These are phyloP conservation scores for Cystofilobasidium macerans DNA, from an alignment of 768 basidiomycete species.

Conservation along the genomic window DNA sequence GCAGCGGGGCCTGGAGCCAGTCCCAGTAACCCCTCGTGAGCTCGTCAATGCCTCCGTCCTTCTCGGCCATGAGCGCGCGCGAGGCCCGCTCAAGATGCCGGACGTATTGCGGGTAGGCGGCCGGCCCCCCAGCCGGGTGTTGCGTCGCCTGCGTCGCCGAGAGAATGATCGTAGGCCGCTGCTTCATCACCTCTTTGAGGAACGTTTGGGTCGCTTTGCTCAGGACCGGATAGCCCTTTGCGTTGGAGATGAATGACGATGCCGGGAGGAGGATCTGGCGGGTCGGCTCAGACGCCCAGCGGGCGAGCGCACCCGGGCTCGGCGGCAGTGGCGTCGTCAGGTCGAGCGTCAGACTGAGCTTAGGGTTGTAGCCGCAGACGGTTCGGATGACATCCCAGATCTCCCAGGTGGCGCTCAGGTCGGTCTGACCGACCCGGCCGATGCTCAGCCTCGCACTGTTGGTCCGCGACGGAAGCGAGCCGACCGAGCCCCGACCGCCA, in stretches of 20 bases:
- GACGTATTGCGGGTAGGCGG: slow-evolving; percentile 76
- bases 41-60: slow-evolving; percentile 55
- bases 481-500: not conserved
- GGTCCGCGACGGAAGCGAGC: slow-evolving; percentile 6
- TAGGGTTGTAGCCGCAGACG: slow-evolving; percentile 62
- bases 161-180: slow-evolving; percentile 73
- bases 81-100: slow-evolving; percentile 35
- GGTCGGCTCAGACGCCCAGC: slow-evolving; percentile 93
- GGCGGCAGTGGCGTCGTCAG: slow-evolving; percentile 77
- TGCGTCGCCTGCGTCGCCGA: slow-evolving; percentile 53
- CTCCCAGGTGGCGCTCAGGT: slow-evolving; percentile 63
- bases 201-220: slow-evolving; percentile 87
- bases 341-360: slow-evolving; percentile 55
- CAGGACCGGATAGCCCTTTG: slow-evolving; percentile 91
- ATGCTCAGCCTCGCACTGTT: slow-evolving; percentile 14
- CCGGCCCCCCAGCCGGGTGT: slow-evolving; percentile 71
- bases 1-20: slow-evolving; percentile 85
- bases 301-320: slow-evolving; percentile 58
- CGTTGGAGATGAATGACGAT: slow-evolving; percentile 84
- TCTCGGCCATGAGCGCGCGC: slow-evolving; percentile 16
- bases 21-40: slow-evolving; percentile 91
- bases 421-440: slow-evolving; percentile 28
- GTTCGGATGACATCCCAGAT: slow-evolving; percentile 95
- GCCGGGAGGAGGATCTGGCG: slow-evolving; percentile 78
- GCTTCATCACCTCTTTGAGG: slow-evolving; percentile 82